A percentile compares a stretch with the other conserved stretches of the same genome.
Evolutionary conservation across 169 alveolate genomes (phyloP).

Genomic region (Perkinsus marinus): DNA sequence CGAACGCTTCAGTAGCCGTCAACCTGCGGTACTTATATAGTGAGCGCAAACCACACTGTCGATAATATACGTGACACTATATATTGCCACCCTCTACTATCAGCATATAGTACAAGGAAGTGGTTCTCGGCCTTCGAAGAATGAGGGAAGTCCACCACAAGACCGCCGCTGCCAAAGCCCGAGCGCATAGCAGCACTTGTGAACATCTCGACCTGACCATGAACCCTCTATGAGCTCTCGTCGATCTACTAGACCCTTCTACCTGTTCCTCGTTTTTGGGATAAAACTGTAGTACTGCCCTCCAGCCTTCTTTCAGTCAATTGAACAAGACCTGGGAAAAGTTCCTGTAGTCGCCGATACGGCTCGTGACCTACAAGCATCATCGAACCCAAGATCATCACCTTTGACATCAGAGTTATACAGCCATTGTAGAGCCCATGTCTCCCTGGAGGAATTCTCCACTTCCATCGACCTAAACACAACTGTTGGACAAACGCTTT

Average conservation of each 20-base stretch:
- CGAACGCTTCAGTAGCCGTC: no score
- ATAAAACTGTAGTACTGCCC: conserved; percentile 78
- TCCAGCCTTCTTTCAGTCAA: conserved; percentile 62
- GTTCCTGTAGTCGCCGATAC: conserved; percentile 48
- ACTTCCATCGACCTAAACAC: neutral
- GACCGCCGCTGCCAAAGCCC: conserved; percentile 84
- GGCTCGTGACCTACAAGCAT: conserved; percentile 47
- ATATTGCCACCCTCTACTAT: neutral
- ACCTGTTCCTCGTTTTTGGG: conserved; percentile 58
- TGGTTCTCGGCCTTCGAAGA: conserved; percentile 81
- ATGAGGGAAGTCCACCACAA: conserved; percentile 83
- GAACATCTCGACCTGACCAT: conserved; percentile 64
- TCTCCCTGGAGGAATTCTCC: conserved; percentile 12
- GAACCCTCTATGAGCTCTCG: conserved; percentile 17
- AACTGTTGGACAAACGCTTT: no score
- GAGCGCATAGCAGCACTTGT: conserved; percentile 68
- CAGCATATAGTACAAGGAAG: neutral
- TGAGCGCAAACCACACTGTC: no score
- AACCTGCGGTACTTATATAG: no score
- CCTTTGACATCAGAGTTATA: conserved; percentile 77
- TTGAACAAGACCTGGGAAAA: conserved; percentile 67
- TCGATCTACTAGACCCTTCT: no score
- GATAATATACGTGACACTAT: no score
- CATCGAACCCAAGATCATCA: neutral
- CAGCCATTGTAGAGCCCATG: conserved; percentile 76